Base-by-base conservation (phyloP, 73 alveolate species). In the Tetrahymena thermophila region DNA sequence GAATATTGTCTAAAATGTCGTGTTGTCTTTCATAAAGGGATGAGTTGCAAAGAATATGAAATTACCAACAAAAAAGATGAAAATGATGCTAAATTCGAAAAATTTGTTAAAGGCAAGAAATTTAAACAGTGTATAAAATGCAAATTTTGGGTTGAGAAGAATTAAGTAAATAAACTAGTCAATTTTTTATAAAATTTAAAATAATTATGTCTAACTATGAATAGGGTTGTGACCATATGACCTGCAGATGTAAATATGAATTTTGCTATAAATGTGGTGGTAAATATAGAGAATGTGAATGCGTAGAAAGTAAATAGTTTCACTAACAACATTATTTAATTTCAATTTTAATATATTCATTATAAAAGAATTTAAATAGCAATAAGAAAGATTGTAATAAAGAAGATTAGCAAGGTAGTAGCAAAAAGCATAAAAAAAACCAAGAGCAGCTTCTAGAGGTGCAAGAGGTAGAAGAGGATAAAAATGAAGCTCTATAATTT, bases 211-310 rank as follows among this genome's bases (percentile, higher is more conserved):
- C 37, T 19, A 71, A 71, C 23, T 9, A 71, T 3, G 0, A 28
- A 71, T 23, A 71, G 89, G 89, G 98, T 25, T 96, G 98, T 85
- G 96, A 96, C 38, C 98, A 96, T 94, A 96, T 96, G 98, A 95
- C 96, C 0, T 96, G 98, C 38, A 96, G 98, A 44, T 96, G 98
- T 93, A 95, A 97, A 28, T 96, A 96, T 94, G 94, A 96, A 56
- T 96, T 96, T 95, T 96, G 98, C 94, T 96, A 96, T 95, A 96
- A 85, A 23, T 96, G 98, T 43, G 98, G 97, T 34, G 97, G 97
- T 16, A 96, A 96, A 94, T 96, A 96, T 38, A 95, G 50, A 85
- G 83, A 94, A 40, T 96, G 98, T 35, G 96, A 85, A 35, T 96
- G 98, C 35, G 96, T 95, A 3, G 0, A 71, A 71, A 71, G 89